Conservation (phyloP, 2,329 filamentous ascomycete genomes). For the Arthrobotrys iridis region DNA sequence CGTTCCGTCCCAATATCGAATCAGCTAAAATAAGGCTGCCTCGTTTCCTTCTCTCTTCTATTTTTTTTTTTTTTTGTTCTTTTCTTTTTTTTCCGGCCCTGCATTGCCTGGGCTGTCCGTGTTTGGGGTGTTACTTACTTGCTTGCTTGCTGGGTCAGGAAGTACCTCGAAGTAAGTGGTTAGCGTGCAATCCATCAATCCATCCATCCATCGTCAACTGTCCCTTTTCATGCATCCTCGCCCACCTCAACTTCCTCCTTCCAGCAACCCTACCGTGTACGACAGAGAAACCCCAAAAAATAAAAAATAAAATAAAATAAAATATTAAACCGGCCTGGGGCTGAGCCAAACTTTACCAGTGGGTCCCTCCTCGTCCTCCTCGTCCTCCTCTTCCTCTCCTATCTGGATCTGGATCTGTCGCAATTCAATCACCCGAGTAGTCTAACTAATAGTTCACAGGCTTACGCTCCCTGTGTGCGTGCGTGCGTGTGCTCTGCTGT, state of each 20-base stretch:
- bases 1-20: not conserved
- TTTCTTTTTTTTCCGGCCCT: not conserved
- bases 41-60: not conserved
- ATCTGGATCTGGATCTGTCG: not conserved
- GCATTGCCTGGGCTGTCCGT: no score
- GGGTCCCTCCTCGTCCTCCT: not conserved
- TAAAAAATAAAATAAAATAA: no score
- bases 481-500: no score
- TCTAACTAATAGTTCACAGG: no score
- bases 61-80: not conserved
- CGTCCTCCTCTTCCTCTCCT: not conserved
- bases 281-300: no score
- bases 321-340: not conserved
- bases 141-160: no score
- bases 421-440: not conserved
- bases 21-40: not conserved
- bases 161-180: no score
- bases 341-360: no score
- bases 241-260: conserved; percentile 9
- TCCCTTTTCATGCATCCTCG: conserved; percentile 34
- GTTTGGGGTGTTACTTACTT: no score
- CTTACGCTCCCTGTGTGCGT: no score
- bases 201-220: conserved; percentile 41
- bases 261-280: conserved; percentile 23
- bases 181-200: no score